Evolutionary conservation across 208 protist genomes (phyloP), one percentile per base, ranked within the genome.

Genomic region (Wallacemonas sp.): DNA sequence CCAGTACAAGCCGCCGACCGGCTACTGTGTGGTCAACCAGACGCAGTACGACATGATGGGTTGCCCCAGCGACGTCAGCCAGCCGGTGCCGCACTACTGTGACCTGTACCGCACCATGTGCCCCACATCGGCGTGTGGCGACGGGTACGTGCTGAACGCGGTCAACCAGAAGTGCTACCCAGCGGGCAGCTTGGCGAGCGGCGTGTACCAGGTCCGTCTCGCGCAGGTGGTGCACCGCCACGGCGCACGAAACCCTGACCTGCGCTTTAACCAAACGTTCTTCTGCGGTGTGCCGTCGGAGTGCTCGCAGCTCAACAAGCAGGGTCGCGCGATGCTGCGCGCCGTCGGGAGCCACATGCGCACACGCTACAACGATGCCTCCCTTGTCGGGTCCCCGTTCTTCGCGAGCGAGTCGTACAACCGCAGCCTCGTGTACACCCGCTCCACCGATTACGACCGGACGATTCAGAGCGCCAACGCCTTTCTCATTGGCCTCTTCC

Each of bases 151-250:
- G 19, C 44, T 67, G n/a, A 67, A 59, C 62, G 45, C 44, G 17
- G 62, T 29, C 19, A 33, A 67, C 46, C 27, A 41, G 19, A 29
- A 59, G 46, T 67, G 62, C 62, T 67, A 67, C 62, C 62, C 62
- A 10, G 44, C 34, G 17, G 33, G 6, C 50, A 57, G 27, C 22
- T 13, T 10, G 8, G 24, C 50, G 8, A 6, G 9, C 12, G 27
- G 50, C 50, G 50, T 24, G 50, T 37, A 75, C 13, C 59, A 62
- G 13, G 63, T 80, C 32, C 41, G 46, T 37, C 61, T 80, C 57
- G 67, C 69, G 50, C 81, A 87, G 66, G 42, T 87, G 26, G 67
- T 72, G 1, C 81, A 87, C 63, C 76, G 77, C 46, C 81, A 87
- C 52, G 81, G 81, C 15, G 63, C 42, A 0, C 73, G 77, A 46